Percentiles rank a stretch among this genome's conserved stretches.
Conservation (phyloP, 768 basidiomycete genomes). For the Mycena metata region DNA sequence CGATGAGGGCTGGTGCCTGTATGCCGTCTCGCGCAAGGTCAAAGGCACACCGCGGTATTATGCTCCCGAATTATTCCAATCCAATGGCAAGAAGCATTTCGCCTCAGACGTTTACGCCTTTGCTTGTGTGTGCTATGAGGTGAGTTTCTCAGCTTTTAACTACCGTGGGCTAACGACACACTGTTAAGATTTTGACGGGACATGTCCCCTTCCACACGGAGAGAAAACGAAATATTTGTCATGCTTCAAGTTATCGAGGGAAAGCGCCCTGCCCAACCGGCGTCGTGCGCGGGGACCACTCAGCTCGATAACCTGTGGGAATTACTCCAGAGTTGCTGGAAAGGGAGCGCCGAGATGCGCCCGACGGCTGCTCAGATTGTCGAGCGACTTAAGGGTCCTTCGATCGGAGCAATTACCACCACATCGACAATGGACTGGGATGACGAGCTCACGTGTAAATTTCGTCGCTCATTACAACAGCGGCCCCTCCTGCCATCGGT, state of each 20-base stretch:
- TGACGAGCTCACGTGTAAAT: conserved; percentile 10
- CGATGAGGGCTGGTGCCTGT: no score
- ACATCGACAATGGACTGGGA: conserved; percentile 1
- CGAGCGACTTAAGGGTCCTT: background rate
- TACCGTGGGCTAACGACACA: no score
- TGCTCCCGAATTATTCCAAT: no score
- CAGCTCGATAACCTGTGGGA: conserved; percentile 11
- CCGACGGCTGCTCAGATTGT: conserved; percentile 12
- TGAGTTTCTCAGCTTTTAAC: no score
- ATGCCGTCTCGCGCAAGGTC: no score
- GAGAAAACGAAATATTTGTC: background rate
- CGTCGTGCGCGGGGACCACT: background rate
- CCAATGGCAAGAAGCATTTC: no score
- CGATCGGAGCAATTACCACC: conserved; percentile 25
- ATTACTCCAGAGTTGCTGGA: conserved; percentile 7
- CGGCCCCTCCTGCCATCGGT: conserved; percentile 3
- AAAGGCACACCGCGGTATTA: no score
- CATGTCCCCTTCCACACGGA: no score
- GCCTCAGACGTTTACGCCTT: no score
- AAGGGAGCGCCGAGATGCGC: background rate
- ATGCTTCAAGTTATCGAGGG: background rate
- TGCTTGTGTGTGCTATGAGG: no score
- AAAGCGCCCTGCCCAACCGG: background rate
- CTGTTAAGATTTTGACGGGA: no score
- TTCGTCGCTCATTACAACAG: conserved; percentile 4